These are phyloP conservation scores for Ceriops tagal DNA, from an alignment of 345 rosid species.

Conservation along the genomic window DNA sequence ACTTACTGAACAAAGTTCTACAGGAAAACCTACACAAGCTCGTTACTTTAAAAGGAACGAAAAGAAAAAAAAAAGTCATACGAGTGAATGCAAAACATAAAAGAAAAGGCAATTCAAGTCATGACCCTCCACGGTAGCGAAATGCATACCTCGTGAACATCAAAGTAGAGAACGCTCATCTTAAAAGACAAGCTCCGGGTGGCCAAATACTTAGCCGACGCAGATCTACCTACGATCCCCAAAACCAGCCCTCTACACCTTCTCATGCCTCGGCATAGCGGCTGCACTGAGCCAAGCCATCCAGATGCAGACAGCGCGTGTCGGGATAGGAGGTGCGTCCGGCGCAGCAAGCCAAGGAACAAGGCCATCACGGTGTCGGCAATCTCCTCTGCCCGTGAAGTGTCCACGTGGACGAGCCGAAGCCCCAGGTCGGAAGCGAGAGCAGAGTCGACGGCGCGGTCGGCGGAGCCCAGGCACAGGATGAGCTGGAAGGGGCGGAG, in stretches of 20 bases:
- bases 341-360: conserved; percentile 84
- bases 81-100: neutral
- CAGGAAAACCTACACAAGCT: too few relatives aligned
- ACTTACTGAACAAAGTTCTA: too few relatives aligned
- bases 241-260: conserved; percentile 92
- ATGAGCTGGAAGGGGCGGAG: conserved; percentile 94
- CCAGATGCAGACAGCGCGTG: conserved; percentile 88
- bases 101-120: neutral
- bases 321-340: conserved; percentile 88
- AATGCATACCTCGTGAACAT: conserved; percentile 61
- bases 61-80: too few relatives aligned
- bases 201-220: conserved; percentile 74
- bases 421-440: conserved; percentile 92
- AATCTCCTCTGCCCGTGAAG: conserved; percentile 94
- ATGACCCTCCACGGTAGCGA: neutral
- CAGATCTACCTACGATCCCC: conserved; percentile 95
- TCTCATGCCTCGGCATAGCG: conserved; percentile 94
- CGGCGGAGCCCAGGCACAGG: conserved; percentile 92
- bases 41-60: too few relatives aligned
- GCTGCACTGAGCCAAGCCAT: conserved; percentile 97
- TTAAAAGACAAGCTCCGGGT: conserved; percentile 91
- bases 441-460: conserved; percentile 86
- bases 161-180: conserved; percentile 96
- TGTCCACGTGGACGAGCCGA: conserved; percentile 85
- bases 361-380: conserved; percentile 99